Evolutionary conservation across 1,139 yeast species (phyloP), one percentile per base, ranked within the genome.

Genomic region (Casaregolazyma suthepensis): DNA sequence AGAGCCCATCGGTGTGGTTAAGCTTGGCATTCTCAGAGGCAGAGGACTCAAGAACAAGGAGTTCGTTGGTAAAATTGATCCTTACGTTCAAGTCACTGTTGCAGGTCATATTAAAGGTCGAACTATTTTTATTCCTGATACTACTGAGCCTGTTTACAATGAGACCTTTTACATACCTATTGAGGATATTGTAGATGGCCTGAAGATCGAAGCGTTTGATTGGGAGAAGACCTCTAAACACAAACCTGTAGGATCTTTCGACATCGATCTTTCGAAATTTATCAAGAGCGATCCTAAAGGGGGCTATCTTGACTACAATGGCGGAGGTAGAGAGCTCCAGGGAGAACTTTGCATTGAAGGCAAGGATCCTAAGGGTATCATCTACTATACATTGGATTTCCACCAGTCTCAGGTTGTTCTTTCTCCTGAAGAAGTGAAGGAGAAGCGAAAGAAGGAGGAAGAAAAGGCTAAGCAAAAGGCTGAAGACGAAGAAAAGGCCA

Each of bases 141-240:
- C 88, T 1, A 75, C 84, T 63, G 76, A 85, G 59, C 99, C 99
- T 13, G 81, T 82, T 10, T 94, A 91, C 88, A 83, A 90, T 66
- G 93, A 90, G 68, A 77, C 87, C 2, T 76, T 88, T 53, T 93
- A 89, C 69, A 81, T 88, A 43, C 84, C 96, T 6, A 80, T 93
- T 22, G 80, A 94, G 13, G 85, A 90, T 47, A 81, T 90, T 43
- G 84, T 84, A 66, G 98, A 91, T 69, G 84, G 80, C 64, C 72
- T 91, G 59, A 83, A 90, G 1, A 68, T 94, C 53, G 98, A 93
- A 69, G 95, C 83, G 10, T 87, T 93, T 96, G 98, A 91, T 71
- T 87, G 85, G 47, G 95, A 91, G 71, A 77, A 78, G 56, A 78
- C 75, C 54, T 81, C 85, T 20, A 81, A 82, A 45, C 99, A 94